A percentile compares a stretch with the other conserved stretches of the same genome.
phyloP scores from a whole-genome alignment of 805 yeast genomes.

The Isabelozyma gotoi region DNA sequence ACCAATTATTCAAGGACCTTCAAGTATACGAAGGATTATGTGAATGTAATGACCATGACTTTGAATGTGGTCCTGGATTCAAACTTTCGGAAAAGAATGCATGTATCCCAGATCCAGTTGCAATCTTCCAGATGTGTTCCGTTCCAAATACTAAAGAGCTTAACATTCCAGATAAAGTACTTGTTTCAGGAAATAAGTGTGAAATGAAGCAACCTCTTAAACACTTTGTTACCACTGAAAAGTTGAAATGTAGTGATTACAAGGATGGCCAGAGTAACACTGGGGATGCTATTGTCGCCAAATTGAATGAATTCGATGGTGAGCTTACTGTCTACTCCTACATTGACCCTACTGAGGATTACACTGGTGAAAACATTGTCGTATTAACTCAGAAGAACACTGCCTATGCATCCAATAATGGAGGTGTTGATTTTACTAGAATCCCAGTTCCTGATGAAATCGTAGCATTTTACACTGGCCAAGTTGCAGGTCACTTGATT shows the following conservation, averaged over 20 bases:
- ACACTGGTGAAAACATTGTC: conserved; percentile 47
- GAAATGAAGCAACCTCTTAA: conserved; percentile 18
- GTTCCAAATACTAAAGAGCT: conserved; percentile 18
- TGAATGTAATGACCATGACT: conserved; percentile 62
- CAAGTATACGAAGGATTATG: conserved; percentile 55
- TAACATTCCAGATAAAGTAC: conserved; percentile 37
- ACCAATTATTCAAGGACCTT: conserved; percentile 46
- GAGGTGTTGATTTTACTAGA: conserved; percentile 42
- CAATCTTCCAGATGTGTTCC: conserved; percentile 24
- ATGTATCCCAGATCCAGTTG: conserved; percentile 45
- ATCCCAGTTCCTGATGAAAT: conserved; percentile 34
- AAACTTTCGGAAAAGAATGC: conserved; percentile 29
- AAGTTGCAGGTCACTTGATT: conserved; percentile 55
- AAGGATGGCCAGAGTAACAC: conserved; percentile 9
- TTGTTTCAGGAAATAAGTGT: conserved; percentile 49
- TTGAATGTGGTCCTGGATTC: conserved; percentile 64
- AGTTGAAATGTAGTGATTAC: conserved; percentile 36
- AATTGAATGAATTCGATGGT: conserved; percentile 50
- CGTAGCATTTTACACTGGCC: conserved; percentile 47
- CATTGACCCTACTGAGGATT: conserved; percentile 48
- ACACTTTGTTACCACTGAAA: conserved; percentile 24
- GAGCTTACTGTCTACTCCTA: conserved; percentile 56
- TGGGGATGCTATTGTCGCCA: conserved; percentile 31
- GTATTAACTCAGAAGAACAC: conserved; percentile 52
- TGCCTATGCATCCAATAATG: conserved; percentile 59